Conservation (phyloP, 805 yeast genomes). For the Candida vaughaniae region DNA sequence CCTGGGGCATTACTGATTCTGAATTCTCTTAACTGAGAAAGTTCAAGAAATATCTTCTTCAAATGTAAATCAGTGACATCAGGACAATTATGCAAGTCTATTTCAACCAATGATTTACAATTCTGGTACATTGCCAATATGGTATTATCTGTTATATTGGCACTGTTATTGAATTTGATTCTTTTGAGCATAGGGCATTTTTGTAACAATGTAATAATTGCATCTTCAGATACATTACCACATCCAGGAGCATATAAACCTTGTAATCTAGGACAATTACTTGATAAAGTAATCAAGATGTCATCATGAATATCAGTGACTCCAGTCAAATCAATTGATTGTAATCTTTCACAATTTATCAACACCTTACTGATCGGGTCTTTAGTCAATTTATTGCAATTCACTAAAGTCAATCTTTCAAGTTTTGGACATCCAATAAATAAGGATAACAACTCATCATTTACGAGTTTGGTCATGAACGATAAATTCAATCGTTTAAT, state of each 20-base stretch:
- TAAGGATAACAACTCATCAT: conserved; percentile 58
- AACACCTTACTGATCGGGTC: conserved; percentile 61
- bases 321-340: conserved; percentile 85
- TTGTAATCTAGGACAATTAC: conserved; percentile 72
- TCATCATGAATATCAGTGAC: conserved; percentile 64
- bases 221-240: conserved; percentile 61
- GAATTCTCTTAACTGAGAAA: conserved; percentile 80
- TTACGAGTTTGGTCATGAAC: conserved; percentile 64
- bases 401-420: conserved; percentile 83
- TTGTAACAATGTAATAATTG: conserved; percentile 56
- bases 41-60: conserved; percentile 52
- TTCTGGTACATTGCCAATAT: conserved; percentile 59
- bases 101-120: conserved; percentile 82
- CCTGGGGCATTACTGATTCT: conserved; percentile 72
- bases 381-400: conserved; percentile 66
- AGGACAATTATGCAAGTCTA: conserved; percentile 84
- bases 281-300: conserved; percentile 65
- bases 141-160: conserved; percentile 61
- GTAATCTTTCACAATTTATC: conserved; percentile 64
- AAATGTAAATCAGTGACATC: conserved; percentile 66
- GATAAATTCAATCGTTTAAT: conserved; percentile 81
- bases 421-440: conserved; percentile 71
- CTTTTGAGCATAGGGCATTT: conserved; percentile 77
- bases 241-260: conserved; percentile 91
- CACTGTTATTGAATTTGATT: conserved; percentile 75